Base-by-base conservation (phyloP, 768 basidiomycete species). In the Boletus sensibilis region DNA sequence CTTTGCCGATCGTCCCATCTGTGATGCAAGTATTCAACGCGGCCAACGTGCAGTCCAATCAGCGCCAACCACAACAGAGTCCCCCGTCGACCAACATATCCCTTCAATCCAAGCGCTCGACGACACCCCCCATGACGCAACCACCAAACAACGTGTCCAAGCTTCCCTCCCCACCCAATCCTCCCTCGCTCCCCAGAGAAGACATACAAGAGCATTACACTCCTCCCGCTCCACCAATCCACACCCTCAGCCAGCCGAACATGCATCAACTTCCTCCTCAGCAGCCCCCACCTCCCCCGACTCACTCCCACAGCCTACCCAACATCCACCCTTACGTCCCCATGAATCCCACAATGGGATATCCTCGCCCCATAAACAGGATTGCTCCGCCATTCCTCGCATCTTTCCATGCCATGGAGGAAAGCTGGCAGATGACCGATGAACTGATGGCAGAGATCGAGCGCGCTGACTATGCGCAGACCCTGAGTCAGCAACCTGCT, bases 391-490 rank as follows among this genome's bases (percentile, higher is more conserved):
- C 78, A 29, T 86, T 87, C 65, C 78, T 87, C 20, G 71, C 76
- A 0, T 81, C 82, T 53, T 84, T 79, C 64, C 79, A 82, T 40
- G 70, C 75, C 12, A 64, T 80, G 64, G 83, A 84, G 37, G 83
- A 83, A 40, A 77, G 77, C 39, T 87, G 83, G 79, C 79, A 86
- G 48, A 81, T 89, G 78, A 87, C 87, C 0, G 82, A 83, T 35
- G 84, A 88, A 59, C 76, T 88, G 29, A 74, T 88, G 70, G 84
- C 83, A 33, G 85, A 88, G 59, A 86, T 88, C 58, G 88, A 90
- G 65, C 80, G 82, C 41, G 84, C 83, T n/a, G 85, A 88, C 69
- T 71, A 82, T 58, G 82, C 85, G 53, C 84, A 84, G 65, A 70
- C 79, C 11, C 80, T 82, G 65, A 75, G 74, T 38, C 78, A 79